Evolutionary conservation across 176 grass and related monocot species (phyloP), one percentile per base, ranked within the genome.

Genomic region (Phoenix dactylifera): DNA sequence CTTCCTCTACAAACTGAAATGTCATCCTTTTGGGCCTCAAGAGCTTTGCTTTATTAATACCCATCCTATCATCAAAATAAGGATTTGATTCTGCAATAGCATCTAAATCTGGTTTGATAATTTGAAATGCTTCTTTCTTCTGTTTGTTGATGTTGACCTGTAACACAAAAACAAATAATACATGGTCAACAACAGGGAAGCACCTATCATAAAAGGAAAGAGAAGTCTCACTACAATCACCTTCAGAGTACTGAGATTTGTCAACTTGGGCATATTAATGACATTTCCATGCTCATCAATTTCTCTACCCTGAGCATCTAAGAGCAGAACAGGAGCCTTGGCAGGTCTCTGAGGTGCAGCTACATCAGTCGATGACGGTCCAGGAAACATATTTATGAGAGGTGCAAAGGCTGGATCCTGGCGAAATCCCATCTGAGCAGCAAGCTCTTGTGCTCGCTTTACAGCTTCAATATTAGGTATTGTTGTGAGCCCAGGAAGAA

Each of bases 101-200:
- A 68, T 97, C 93, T 60, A 97, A 79, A 64, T 97, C 87, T n/a
- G 93, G 93, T 64, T 77, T 97, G 51, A 97, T 91, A 70, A 97
- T 97, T 58, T 97, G 93, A 59, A 97, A 97, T 51, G 93, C 87
- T 26, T 97, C 93, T 73, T 88, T 91, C 80, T 96, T 96, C 63
- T 87, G 80, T 75, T 90, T 90, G 73, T 96, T 90, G 77, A 96
- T 96, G 51, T 96, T 96, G 57, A 96, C 91, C 86, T 96, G 68
- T 18, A 57, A 69, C 66, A 55, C 69, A 23, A 64, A 81, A 16
- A 48, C 35, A 76, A 59, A 63, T 49, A 32, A 74, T 18, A 75
- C 30, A 15, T 7, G 50, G 17, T 55, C 24, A 77, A 24, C 9
- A 10, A 44, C 35, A 44, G 10, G 35, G 35, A 44, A 12, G 35